Base-by-base conservation (phyloP, 352 stramenopile genomes). In the Pythium apleroticum region DNA sequence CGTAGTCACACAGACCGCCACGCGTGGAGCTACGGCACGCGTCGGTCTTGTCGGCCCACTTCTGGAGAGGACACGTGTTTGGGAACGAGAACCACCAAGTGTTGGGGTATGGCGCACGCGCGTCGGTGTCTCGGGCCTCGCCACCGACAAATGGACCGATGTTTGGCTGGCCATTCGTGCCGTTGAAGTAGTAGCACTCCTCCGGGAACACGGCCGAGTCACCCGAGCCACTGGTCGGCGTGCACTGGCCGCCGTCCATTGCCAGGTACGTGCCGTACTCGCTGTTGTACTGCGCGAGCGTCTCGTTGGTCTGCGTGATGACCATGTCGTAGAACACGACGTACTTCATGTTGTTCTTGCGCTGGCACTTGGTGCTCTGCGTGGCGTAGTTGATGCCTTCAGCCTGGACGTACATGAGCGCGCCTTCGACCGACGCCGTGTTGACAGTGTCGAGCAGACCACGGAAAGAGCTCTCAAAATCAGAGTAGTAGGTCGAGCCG, bases 361-460 rank as follows among this genome's bases (percentile, higher is more conserved):
- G 84, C 54, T 64, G 66, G 69, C 88, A 96, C 24, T 72, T 78
- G 28, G 75, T 69, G 46, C 84, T 74, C 3, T 68, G 81, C 46
- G 81, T 84, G 45, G 78, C 70, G 70, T 89, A 84, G 75, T 96
- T 93, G 73, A 96, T 93, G 41, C 82, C 74, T 62, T 96, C 88
- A 6, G 86, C 83, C 67, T 95, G 86, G 31, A 96, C 81, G 72
- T 93, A 96, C 84, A 94, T 95, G 39, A 96, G 81, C 35, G 85
- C 77, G 17, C 88, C 88, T 57, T 94, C 86, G 11, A 96, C 81
- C 0, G 73, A 86, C 8, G 86, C 88, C 24, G 81, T 85, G 68
- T 95, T 96, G 25, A 91, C 85, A n/a, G 77, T 88, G 68, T 96
- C 87, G 63, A 95, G 79, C 9, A 78, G 78, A 9, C 73, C 83